Conservation (phyloP, 257 asterid genomes). For the Nemophila menziesii region DNA sequence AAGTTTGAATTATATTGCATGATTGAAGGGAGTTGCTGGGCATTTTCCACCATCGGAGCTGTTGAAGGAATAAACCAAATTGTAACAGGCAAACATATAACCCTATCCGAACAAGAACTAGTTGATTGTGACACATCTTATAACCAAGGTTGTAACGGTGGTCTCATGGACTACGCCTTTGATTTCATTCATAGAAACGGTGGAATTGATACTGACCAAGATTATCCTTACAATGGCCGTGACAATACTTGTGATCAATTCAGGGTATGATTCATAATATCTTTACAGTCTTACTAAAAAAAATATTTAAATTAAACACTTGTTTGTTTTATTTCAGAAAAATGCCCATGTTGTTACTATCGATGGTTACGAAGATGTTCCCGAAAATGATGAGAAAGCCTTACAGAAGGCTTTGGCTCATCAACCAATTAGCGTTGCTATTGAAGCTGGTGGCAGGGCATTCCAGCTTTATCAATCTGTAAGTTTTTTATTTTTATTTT, state of each 20-base stretch:
- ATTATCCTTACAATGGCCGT: constrained; percentile 59
- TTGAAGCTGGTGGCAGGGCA: constrained; percentile 92
- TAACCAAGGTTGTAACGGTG: constrained; percentile 85
- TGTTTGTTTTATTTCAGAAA: constrained; percentile 28
- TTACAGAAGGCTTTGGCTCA: constrained; percentile 65
- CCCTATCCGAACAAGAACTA: constrained; percentile 78
- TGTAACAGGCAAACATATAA: constrained; percentile 43
- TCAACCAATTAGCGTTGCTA: constrained; percentile 78
- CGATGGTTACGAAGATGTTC: constrained; percentile 76
- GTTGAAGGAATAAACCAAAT: constrained; percentile 83
- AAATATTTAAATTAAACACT: too few species aligned
- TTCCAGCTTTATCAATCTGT: constrained; percentile 85
- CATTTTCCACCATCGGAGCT: constrained; percentile 76
- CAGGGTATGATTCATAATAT: constrained; percentile 28
- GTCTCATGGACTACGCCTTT: constrained; percentile 77
- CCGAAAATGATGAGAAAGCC: constrained; percentile 47
- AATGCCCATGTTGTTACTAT: constrained; percentile 67
- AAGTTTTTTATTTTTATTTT: constrained; percentile 5
- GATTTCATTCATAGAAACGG: constrained; percentile 61
- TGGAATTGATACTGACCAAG: constrained; percentile 70
- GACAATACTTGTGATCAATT: constrained; percentile 49
- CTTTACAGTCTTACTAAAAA: neutral
- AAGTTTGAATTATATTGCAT: too few species aligned
- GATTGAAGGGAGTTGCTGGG: constrained; percentile 92
- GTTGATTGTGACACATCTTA: constrained; percentile 57